These are phyloP conservation scores for Paramecium pentaurelia DNA, from an alignment of 73 alveolate genomes.

Conservation along the genomic window DNA sequence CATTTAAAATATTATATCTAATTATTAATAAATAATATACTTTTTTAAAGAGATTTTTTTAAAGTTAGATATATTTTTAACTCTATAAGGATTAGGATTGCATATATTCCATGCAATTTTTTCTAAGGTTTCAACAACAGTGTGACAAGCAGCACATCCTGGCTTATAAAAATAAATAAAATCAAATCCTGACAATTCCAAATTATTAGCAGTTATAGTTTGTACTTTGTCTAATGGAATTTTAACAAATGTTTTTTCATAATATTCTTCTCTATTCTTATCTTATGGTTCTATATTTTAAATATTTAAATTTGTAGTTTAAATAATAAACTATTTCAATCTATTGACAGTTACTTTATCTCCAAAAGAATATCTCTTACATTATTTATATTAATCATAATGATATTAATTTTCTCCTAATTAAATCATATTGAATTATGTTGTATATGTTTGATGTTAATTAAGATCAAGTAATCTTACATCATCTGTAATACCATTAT, in stretches of 20 bases:
- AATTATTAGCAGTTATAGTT: not conserved
- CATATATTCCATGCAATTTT: not conserved
- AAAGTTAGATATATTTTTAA: not conserved
- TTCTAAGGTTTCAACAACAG: not conserved
- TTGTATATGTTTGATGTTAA: not conserved
- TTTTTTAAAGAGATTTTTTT: not conserved
- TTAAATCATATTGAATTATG: not conserved
- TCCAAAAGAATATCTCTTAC: not conserved
- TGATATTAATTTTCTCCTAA: not conserved
- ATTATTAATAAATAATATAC: not conserved
- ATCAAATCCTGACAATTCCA: not conserved
- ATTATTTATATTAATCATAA: not conserved
- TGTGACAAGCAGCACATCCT: slow-evolving; percentile 13
- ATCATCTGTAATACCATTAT: not conserved
- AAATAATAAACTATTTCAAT: not conserved
- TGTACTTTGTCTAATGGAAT: not conserved
- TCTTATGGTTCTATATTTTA: not conserved
- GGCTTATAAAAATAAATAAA: slow-evolving; percentile 12
- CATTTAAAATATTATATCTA: slow-evolving; percentile 34
- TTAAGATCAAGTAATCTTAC: not conserved
- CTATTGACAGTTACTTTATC: slow-evolving; percentile 5
- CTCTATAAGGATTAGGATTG: not conserved
- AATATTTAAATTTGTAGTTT: not conserved
- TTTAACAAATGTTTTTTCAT: not conserved
- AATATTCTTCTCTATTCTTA: not conserved